Evolutionary conservation across 495 filamentous ascomycete genomes (phyloP).

Genomic region (Xylaria palmicola): DNA sequence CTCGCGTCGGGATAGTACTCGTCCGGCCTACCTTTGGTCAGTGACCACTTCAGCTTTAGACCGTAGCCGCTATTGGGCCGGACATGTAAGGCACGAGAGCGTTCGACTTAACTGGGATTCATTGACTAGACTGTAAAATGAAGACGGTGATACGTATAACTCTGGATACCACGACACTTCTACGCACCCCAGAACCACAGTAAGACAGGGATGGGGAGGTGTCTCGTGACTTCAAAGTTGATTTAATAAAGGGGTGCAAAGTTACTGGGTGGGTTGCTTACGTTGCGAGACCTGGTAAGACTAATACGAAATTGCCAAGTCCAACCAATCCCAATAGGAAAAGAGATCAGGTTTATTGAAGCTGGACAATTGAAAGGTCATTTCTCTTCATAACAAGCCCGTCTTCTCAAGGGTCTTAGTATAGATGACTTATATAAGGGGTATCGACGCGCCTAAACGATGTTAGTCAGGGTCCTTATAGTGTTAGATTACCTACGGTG

Average conservation of each 20-base stretch:
- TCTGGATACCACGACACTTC: neutral
- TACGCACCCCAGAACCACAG: neutral
- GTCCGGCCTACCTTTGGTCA: too few species aligned
- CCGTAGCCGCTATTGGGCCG: too few species aligned
- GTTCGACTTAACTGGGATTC: too few species aligned
- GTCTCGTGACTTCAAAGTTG: neutral
- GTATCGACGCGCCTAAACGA: neutral
- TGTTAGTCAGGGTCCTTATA: neutral
- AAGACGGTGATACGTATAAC: too few species aligned
- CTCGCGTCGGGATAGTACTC: too few species aligned
- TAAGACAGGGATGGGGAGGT: neutral
- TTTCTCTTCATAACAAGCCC: neutral
- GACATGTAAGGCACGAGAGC: too few species aligned
- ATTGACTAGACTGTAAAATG: too few species aligned
- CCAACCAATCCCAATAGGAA: neutral
- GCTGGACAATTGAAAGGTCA: neutral
- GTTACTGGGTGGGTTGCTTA: neutral
- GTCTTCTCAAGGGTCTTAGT: neutral
- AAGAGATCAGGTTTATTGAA: neutral
- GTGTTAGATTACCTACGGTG: neutral
- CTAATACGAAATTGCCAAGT: neutral
- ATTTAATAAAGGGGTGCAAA: neutral
- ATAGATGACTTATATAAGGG: neutral
- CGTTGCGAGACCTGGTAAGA: neutral
- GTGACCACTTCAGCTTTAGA: too few species aligned